Evolutionary conservation across 495 filamentous ascomycete genomes (phyloP).

Genomic region (Aspergillus avenaceus): DNA sequence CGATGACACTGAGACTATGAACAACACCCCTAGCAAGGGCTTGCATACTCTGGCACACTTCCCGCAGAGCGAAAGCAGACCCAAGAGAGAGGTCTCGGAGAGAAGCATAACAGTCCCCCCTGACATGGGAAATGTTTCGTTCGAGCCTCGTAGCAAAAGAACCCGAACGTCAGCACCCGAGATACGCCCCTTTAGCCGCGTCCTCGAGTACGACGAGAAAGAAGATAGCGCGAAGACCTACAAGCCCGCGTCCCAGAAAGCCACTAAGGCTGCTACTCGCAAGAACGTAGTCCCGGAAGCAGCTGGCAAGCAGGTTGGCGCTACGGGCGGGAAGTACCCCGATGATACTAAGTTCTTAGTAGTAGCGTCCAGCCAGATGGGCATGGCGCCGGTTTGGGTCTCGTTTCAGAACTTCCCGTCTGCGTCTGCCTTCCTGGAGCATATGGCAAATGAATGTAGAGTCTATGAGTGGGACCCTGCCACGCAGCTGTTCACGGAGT

Average conservation of each 20-base stretch:
- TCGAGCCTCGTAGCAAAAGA: neutral
- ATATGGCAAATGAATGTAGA: conserved; percentile 8
- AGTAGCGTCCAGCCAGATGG: conserved; percentile 6
- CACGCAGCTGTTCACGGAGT: neutral
- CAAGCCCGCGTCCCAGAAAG: neutral
- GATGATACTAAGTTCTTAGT: conserved; percentile 14
- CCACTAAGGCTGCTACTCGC: neutral
- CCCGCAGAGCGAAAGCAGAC: neutral
- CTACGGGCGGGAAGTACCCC: neutral
- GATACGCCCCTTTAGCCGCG: neutral
- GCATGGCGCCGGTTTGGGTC: conserved; percentile 11
- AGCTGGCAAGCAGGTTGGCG: neutral
- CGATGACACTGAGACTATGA: no score
- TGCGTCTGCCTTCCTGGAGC: conserved; percentile 8
- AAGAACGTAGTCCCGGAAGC: neutral
- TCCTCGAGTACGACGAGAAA: neutral
- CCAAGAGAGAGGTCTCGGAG: neutral
- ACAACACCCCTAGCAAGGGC: no score
- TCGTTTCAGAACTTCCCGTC: conserved; percentile 12
- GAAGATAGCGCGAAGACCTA: no score
- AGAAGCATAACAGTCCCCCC: neutral
- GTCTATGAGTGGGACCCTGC: conserved; percentile 1
- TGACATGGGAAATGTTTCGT: neutral
- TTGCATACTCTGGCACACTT: no score
- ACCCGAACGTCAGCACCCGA: neutral